Base-by-base conservation (phyloP, 169 alveolate species). In the Eimeria sp. region DNA sequence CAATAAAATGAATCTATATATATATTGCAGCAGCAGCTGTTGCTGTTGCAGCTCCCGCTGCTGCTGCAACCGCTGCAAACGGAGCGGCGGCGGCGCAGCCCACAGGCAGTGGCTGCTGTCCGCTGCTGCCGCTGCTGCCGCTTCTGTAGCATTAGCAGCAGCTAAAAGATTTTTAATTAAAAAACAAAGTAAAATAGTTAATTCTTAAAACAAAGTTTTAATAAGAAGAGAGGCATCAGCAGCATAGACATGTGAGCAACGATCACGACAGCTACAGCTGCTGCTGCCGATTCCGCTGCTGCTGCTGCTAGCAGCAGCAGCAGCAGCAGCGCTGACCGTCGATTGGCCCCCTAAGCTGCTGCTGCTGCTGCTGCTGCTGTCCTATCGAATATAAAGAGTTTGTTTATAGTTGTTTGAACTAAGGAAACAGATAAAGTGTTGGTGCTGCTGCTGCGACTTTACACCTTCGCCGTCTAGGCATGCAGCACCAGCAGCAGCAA, bases 271-370 rank as follows among this genome's bases (percentile, higher is more conserved):
- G 51, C 40, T n/a, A 27, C 51, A 73, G 84, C 49, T 30, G 49
- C 57, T 73, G 84, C 84, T 73, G 84, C 84, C 84, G 84, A 73
- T 73, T 73, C 51, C 84, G 84, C 84, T 27, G 84, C 84, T 30
- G 84, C 84, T 30, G 84, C 57, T 73, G 49, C 51, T 27, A 30
- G 51, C 47, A 30, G 51, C 4, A 67, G 61, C 61, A 54, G 75
- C 75, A 65, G 34, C 75, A 3, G 75, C 43, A 65, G 75, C 84
- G 84, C 84, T 73, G 57, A 73, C 51, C 49, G 51, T 73, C 84
- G 84, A 73, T 73, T 73, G 61, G 61, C 61, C 61, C 61, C 61
- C 61, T 54, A 54, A 11, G 61, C 61, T 54, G 61, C 61, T 54
- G 61, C 16, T 54, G 61, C 61, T 54, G 61, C 84, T 30, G 84